Evolutionary conservation across 2,329 filamentous ascomycete species (phyloP).

Genomic region (Ceratocystis cubensis): DNA sequence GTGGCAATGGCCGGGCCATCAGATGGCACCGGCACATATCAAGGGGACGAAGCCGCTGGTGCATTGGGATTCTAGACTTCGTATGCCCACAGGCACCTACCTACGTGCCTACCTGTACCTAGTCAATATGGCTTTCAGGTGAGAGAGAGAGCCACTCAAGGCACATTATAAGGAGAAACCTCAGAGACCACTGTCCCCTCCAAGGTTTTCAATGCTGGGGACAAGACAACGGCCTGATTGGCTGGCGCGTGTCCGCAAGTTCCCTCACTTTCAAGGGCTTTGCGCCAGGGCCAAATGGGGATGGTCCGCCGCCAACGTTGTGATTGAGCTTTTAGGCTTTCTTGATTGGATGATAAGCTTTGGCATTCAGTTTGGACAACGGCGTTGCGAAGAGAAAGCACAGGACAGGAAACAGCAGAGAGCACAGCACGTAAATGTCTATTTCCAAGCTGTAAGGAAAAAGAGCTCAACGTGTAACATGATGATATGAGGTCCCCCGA

Average conservation of each 20-base stretch:
- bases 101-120: neutral
- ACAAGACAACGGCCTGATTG: neutral
- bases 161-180: neutral
- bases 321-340: neutral
- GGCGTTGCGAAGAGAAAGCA: neutral
- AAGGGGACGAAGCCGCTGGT: neutral
- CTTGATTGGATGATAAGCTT: constrained; percentile 4
- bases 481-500: neutral
- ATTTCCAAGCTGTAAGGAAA: neutral
- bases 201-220: neutral
- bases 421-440: neutral
- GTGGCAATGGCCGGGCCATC: neutral
- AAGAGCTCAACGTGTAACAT: neutral
- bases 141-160: constrained; percentile 4
- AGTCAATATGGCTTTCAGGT: constrained; percentile 12
- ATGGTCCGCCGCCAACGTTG: neutral
- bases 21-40: neutral
- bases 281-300: constrained; percentile 1
- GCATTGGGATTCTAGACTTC: constrained; percentile 6
- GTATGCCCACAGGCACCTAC: neutral
- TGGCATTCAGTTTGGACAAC: neutral
- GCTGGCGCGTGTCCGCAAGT: neutral
- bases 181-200: neutral
- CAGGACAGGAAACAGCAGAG: neutral
- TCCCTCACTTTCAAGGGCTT: constrained; percentile 1